Base-by-base conservation (phyloP, 352 stramenopile species). In the Phytophthora cajani region DNA sequence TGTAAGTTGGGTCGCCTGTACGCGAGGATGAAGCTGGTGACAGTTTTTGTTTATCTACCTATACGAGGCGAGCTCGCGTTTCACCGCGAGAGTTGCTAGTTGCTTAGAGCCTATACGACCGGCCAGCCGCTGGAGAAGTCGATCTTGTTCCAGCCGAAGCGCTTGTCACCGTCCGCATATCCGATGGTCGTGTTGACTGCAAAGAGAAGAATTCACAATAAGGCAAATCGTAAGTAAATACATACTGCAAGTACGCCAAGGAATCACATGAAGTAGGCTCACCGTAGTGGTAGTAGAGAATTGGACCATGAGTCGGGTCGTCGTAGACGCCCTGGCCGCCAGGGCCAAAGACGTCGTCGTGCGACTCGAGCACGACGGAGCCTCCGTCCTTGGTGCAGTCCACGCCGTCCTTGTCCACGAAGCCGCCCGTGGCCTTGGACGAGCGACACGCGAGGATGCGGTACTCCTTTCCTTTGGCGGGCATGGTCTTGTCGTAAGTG, bases 221-320 rank as follows among this genome's bases (percentile, higher is more conserved):
- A 47, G 14, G 9, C 8, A 9, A 36, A 36, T 36, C 30, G 30
- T 36, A 9, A 36, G 30, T 36, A 27, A 27, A 27, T 27, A 27
- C 23, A 27, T 27, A 27, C 23, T 27, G 23, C 23, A 33, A 33
- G 10, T 36, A 36, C 30, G 7, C 17, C 12, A 5, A 46, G 11
- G 16, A 5, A 10, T 9, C 5, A 47, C 2, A 47, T 23, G 33
- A 23, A 25, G 4, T 12, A 6, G 12, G 59, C 72, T 30, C 52
- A 85, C 78, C 78, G 65, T 85, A 83, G 67, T 87, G 77, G 52
- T 87, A 87, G 64, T 87, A 85, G 55, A 84, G 58, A 42, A 85
- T 71, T 14, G 77, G 77, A 14, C 75, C 77, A 51, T 76, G 69
- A 10, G 63, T 77, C 5, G 75, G 67, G 57, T 87, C 79, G 8